These are phyloP conservation scores for Holtermanniella nyarrowii DNA, from an alignment of 768 basidiomycete species.

Conservation along the genomic window DNA sequence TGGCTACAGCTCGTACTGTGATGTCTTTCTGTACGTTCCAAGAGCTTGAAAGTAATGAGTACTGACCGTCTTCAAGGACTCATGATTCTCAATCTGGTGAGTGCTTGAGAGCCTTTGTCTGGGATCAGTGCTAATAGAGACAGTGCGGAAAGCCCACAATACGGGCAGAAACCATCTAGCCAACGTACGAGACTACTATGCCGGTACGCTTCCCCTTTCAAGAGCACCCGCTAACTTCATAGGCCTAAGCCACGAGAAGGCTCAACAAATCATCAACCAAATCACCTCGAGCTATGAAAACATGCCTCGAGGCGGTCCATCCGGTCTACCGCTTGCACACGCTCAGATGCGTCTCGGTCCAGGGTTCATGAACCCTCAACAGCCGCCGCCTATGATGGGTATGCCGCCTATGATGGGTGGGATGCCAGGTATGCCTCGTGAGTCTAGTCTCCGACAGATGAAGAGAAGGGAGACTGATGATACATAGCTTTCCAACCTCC, in stretches of 20 bases:
- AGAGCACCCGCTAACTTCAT: slow-evolving; percentile 5
- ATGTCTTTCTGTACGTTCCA: neutral
- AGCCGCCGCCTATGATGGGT: slow-evolving; percentile 3
- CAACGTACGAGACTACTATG: slow-evolving; percentile 92
- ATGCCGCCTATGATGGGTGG: neutral
- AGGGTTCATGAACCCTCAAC: slow-evolving; percentile 32
- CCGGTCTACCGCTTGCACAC: slow-evolving; percentile 23
- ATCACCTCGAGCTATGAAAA: slow-evolving; percentile 84
- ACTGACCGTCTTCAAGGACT: too few relatives aligned
- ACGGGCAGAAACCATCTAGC: slow-evolving; percentile 91
- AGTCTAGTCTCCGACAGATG: neutral
- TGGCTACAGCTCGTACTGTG: neutral
- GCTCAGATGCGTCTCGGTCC: slow-evolving; percentile 34
- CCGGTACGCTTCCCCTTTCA: neutral
- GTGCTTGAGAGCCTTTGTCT: neutral
- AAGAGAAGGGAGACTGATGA: slow-evolving; percentile 3
- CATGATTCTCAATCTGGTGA: slow-evolving; percentile 12
- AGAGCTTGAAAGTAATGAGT: too few relatives aligned
- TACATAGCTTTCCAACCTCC: slow-evolving; percentile 1
- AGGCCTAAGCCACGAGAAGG: slow-evolving; percentile 71
- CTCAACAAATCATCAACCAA: slow-evolving; percentile 95
- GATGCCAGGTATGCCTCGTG: slow-evolving; percentile 5
- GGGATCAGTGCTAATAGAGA: neutral
- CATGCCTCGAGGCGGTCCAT: slow-evolving; percentile 46
- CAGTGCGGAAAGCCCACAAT: slow-evolving; percentile 97